Percentiles rank a stretch among this genome's conserved stretches.
Conservation (phyloP, 129 eudicot species). For the Rutidosis leptorrhynchoides region DNA sequence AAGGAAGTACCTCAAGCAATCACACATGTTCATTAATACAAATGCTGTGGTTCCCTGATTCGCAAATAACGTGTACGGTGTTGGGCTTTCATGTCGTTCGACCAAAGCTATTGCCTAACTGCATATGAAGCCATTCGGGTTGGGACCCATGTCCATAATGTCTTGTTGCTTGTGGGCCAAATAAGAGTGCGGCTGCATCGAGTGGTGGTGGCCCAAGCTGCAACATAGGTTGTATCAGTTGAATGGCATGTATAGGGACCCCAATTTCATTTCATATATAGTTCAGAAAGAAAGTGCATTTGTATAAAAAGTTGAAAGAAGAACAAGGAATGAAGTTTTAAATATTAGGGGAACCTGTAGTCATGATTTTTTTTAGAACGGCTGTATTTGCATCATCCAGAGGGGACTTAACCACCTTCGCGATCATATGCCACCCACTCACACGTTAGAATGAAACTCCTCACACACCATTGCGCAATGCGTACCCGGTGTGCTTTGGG, state of each 20-base stretch:
- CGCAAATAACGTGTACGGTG: constrained; percentile 11
- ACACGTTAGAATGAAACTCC: too few species aligned
- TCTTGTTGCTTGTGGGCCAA: constrained; percentile 58
- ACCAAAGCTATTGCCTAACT: constrained; percentile 65
- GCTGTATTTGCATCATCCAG: too few species aligned
- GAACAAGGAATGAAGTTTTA: neutral
- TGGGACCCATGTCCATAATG: constrained; percentile 63
- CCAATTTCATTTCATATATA: neutral
- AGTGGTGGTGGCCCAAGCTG: constrained; percentile 64
- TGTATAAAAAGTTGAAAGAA: neutral
- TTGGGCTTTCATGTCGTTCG: constrained; percentile 50
- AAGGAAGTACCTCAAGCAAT: constrained; percentile 10
- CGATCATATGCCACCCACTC: too few species aligned
- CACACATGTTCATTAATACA: constrained; percentile 20
- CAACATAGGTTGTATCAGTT: neutral
- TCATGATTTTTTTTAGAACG: too few species aligned
- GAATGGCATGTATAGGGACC: constrained; percentile 6
- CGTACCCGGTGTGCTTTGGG: too few species aligned
- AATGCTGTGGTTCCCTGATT: constrained; percentile 10
- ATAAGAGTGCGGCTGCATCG: constrained; percentile 64
- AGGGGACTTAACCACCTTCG: too few species aligned
- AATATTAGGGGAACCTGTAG: too few species aligned
- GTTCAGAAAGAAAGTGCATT: constrained; percentile 10
- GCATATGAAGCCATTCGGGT: constrained; percentile 95
- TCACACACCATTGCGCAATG: too few species aligned